Conservation (phyloP, 805 yeast species). For the Isabelozyma heimii region DNA sequence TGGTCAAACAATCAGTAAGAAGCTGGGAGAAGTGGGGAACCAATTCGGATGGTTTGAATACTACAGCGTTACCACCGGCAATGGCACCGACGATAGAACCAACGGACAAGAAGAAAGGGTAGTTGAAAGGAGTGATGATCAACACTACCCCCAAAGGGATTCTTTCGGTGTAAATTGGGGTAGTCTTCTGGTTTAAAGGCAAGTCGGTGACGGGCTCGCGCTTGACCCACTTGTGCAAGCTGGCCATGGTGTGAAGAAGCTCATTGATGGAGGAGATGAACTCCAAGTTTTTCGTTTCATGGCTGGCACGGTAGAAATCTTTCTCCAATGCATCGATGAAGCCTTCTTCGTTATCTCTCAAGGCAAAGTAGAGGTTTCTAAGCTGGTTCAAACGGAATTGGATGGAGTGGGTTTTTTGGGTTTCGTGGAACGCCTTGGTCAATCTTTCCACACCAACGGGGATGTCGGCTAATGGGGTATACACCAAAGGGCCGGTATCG, state of each 20-base stretch:
- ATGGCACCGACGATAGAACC: slow-evolving; percentile 75
- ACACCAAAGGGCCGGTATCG: slow-evolving; percentile 20
- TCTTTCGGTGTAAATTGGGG: slow-evolving; percentile 31
- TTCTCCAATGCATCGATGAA: slow-evolving; percentile 55
- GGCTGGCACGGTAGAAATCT: slow-evolving; percentile 66
- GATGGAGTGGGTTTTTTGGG: slow-evolving; percentile 49
- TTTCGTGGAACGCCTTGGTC: slow-evolving; percentile 37
- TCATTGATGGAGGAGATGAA: slow-evolving; percentile 50
- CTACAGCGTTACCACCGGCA: slow-evolving; percentile 81
- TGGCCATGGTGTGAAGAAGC: slow-evolving; percentile 54
- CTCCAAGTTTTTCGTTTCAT: slow-evolving; percentile 66
- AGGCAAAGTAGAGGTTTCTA: slow-evolving; percentile 61
- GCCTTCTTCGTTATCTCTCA: slow-evolving; percentile 55
- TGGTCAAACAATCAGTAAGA: slow-evolving; percentile 53
- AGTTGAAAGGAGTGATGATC: slow-evolving; percentile 78
- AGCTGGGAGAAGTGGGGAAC: slow-evolving; percentile 59
- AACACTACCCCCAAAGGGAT: slow-evolving; percentile 63
- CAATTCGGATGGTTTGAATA: slow-evolving; percentile 72
- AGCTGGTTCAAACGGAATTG: slow-evolving; percentile 60
- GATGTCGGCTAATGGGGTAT: slow-evolving; percentile 50
- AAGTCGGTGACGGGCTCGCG: slow-evolving; percentile 41
- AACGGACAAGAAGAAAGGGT: slow-evolving; percentile 64
- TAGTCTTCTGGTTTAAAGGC: slow-evolving; percentile 32
- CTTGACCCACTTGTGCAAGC: slow-evolving; percentile 59
- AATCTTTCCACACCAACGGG: slow-evolving; percentile 44